Percentiles rank a stretch among this genome's conserved stretches.
Evolutionary conservation across 2,329 filamentous ascomycete species (phyloP).

Genomic region (Diaporthe helianthi): DNA sequence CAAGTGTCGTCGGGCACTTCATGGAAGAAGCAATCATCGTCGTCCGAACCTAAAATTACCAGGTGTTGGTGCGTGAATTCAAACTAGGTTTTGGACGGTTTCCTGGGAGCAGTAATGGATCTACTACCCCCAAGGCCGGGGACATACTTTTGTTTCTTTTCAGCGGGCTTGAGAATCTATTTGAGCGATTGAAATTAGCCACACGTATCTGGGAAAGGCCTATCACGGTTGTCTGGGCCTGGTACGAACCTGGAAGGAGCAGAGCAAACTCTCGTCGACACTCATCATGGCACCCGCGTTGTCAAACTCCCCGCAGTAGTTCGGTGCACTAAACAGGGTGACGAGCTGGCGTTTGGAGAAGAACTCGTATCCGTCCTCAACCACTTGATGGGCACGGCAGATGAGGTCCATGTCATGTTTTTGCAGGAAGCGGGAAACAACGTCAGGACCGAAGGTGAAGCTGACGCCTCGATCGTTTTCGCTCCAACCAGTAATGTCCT

Average conservation of each 20-base stretch:
- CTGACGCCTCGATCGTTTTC: slow-evolving; percentile 99
- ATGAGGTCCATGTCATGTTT: slow-evolving; percentile 99
- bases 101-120: slow-evolving; percentile 71
- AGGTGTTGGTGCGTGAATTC: slow-evolving; percentile 71
- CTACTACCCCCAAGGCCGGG: slow-evolving; percentile 74
- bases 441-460: slow-evolving; percentile 97
- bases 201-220: background rate
- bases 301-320: slow-evolving; percentile 99
- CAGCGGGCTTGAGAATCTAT: slow-evolving; percentile 97
- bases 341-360: slow-evolving; percentile 98
- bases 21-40: slow-evolving; percentile 67
- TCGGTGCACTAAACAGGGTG: slow-evolving; percentile 96
- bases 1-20: slow-evolving; percentile 30
- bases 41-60: slow-evolving; percentile 91
- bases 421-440: slow-evolving; percentile 95
- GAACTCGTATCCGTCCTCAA: slow-evolving; percentile 99
- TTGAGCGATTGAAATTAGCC: slow-evolving; percentile 34
- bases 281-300: slow-evolving; percentile 99
- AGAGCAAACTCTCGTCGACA: slow-evolving; percentile 96
- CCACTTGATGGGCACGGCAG: slow-evolving; percentile 97
- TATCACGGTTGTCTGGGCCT: background rate
- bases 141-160: slow-evolving; percentile 99
- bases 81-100: slow-evolving; percentile 73
- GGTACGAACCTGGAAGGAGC: slow-evolving; percentile 88
- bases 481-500: slow-evolving; percentile 99